phyloP scores from a whole-genome alignment of 2,329 filamentous ascomycete species.

The Verticillium isaacii region DNA sequence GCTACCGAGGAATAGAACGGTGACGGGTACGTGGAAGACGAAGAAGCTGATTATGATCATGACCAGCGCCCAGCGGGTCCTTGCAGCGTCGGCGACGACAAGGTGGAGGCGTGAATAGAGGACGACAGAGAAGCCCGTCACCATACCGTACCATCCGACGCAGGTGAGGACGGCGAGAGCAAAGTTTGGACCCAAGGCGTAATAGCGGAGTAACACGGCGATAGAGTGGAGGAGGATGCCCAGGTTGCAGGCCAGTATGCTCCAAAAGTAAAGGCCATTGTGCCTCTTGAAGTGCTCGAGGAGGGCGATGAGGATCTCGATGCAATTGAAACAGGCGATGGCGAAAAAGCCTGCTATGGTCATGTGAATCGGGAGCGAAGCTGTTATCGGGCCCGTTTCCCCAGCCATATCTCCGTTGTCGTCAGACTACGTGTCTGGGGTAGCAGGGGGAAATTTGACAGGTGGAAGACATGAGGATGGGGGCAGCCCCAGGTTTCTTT shows the following conservation, averaged over 20 bases:
- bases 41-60: slow-evolving; percentile 49
- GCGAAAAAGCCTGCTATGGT: slow-evolving; percentile 15
- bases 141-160: slow-evolving; percentile 52
- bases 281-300: slow-evolving; percentile 18
- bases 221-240: slow-evolving; percentile 50
- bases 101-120: slow-evolving; percentile 48
- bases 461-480: too few species aligned
- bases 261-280: slow-evolving; percentile 23
- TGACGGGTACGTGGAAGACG: slow-evolving; percentile 42
- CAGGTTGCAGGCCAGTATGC: slow-evolving; percentile 18
- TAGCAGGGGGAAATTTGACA: too few species aligned
- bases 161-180: slow-evolving; percentile 1
- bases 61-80: slow-evolving; percentile 26
- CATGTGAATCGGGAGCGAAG: slow-evolving; percentile 3
- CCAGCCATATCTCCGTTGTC: background rate
- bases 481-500: too few species aligned
- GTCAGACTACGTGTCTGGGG: background rate
- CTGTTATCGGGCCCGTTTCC: background rate
- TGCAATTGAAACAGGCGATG: slow-evolving; percentile 15
- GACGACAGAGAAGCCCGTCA: slow-evolving; percentile 37
- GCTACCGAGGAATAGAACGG: slow-evolving; percentile 42
- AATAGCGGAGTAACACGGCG: slow-evolving; percentile 41
- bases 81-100: slow-evolving; percentile 30
- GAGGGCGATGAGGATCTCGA: slow-evolving; percentile 20
- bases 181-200: background rate